Conservation (phyloP, 2,329 filamentous ascomycete genomes). For the Epicoccum nigrum region DNA sequence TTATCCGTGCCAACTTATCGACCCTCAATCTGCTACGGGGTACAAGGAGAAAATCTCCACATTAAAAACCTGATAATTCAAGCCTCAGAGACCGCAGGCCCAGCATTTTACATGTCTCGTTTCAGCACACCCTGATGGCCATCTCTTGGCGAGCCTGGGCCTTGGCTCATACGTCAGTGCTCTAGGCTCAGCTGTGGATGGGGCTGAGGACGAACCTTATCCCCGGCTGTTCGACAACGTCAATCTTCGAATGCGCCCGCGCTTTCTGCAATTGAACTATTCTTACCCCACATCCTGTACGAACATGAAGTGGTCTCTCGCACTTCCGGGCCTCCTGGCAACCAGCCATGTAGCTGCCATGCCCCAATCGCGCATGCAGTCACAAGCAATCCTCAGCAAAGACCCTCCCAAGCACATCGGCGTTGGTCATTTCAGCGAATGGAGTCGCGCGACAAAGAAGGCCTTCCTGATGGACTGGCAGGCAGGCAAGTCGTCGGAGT, state of each 20-base stretch:
- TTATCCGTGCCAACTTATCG: too few relatives aligned
- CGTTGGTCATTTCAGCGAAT: constrained; percentile 58
- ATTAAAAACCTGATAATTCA: background rate
- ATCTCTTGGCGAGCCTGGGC: constrained; percentile 7
- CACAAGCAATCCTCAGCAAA: constrained; percentile 28
- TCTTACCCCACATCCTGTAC: background rate
- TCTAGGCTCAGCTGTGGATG: background rate
- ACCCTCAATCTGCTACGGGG: background rate
- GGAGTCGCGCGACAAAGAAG: constrained; percentile 55
- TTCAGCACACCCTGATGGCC: constrained; percentile 16
- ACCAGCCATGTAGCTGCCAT: constrained; percentile 20
- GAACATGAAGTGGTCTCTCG: constrained; percentile 25
- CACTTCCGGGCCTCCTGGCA: constrained; percentile 23
- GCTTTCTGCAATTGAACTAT: constrained; percentile 4
- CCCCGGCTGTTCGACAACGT: background rate
- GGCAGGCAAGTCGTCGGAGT: constrained; percentile 50
- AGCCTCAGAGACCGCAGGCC: constrained; percentile 4
- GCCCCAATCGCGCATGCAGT: constrained; percentile 24
- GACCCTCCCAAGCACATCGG: constrained; percentile 33
- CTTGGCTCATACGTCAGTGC: constrained; percentile 15
- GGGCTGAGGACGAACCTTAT: background rate
- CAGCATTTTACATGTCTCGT: background rate
- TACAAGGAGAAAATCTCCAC: background rate
- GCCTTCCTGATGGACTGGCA: constrained; percentile 57
- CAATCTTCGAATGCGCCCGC: constrained; percentile 7